phyloP scores from a whole-genome alignment of 768 basidiomycete species.

The Jaapia argillacea region DNA sequence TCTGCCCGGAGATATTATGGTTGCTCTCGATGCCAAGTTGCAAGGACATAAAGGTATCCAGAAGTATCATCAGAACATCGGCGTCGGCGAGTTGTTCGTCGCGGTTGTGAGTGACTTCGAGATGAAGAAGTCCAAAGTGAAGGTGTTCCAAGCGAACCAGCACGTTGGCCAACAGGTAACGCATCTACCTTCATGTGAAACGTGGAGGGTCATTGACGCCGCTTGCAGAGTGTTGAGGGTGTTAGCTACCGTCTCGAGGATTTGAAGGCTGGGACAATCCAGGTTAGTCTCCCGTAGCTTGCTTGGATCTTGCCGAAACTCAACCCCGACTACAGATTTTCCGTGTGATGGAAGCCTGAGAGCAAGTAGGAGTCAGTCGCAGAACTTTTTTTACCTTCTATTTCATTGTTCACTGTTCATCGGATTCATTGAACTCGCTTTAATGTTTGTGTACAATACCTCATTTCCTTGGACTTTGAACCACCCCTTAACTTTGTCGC shows the following conservation, averaged over 20 bases:
- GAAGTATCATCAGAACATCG: constrained; percentile 52
- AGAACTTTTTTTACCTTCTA: too few species aligned
- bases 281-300: constrained; percentile 43
- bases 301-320: too few species aligned
- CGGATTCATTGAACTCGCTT: too few species aligned
- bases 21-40: constrained; percentile 64
- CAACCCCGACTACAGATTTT: constrained; percentile 20
- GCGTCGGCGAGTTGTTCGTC: constrained; percentile 46
- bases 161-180: constrained; percentile 72
- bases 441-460: too few species aligned
- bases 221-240: constrained; percentile 50
- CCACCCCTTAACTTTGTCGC: too few species aligned
- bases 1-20: constrained; percentile 77
- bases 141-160: constrained; percentile 80
- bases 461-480: too few species aligned
- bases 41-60: constrained; percentile 76
- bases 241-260: constrained; percentile 87
- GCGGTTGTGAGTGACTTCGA: constrained; percentile 81
- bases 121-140: constrained; percentile 77
- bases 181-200: constrained; percentile 2
- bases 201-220: constrained; percentile 1
- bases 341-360: constrained; percentile 19
- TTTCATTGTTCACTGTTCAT: too few species aligned
- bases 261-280: constrained; percentile 74
- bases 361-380: too few species aligned